Evolutionary conservation across 169 alveolate genomes (phyloP), one percentile per base, ranked within the genome.

Genomic region (Amoebophrya sp.): DNA sequence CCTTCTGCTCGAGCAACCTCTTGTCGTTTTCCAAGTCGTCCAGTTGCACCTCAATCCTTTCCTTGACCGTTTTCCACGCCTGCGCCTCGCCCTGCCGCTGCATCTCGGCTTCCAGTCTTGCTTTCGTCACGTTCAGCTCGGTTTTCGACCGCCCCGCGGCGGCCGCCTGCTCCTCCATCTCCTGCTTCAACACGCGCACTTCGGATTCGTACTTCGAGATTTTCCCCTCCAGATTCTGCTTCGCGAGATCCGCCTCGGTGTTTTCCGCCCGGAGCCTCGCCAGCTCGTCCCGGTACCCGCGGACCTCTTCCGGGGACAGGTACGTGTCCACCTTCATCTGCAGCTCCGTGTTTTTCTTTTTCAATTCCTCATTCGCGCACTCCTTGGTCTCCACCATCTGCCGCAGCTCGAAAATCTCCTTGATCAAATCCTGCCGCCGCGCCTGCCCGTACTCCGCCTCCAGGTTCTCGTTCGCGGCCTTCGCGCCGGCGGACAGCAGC

Each of bases 21-120:
- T 47, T 66, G 83, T 66, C 83, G 1, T 25, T 7, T 25, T 66
- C 83, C 83, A 66, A 25, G 7, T 66, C 83, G 83, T 66, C 83
- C 83, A 66, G 35, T 25, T 66, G 83, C 35, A 66, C 7, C 35
- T 66, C 83, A 1, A 66, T 66, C 32, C 83, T 2, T 2, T 66
- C 83, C 35, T 66, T 66, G 35, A 66, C 83, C 35, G 83, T n/a
- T 66, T 66, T 66, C 83, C 83, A 66, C 32, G 39, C 83, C 35
- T 0, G 12, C 83, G 1, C 83, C 18, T 66, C 83, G 10, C 83
- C 83, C 35, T 66, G 83, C 83, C 83, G 83, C 35, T 3, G 1
- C 83, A 66, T 66, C 18, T 66, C 83, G 32, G 39, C 35, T 25
- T 66, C 83, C 35, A 66, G 83, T 25, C 35, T 2, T 25, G 83